These are phyloP conservation scores for Didymosphaeria variabile DNA, from an alignment of 2,329 filamentous ascomycete species.

Conservation along the genomic window DNA sequence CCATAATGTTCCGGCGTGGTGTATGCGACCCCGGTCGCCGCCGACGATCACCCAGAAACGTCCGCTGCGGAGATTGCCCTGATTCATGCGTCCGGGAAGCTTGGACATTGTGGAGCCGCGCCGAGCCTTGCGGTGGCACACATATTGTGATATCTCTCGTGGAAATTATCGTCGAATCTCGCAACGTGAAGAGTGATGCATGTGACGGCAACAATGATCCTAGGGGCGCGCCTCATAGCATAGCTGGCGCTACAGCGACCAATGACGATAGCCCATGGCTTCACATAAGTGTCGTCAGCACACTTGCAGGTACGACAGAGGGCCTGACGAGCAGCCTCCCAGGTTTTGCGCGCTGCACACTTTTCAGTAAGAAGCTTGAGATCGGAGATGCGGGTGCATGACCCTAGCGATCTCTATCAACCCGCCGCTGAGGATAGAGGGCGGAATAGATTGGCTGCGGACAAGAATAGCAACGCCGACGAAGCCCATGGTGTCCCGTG, in stretches of 20 bases:
- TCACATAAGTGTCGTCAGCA: conserved; percentile 13
- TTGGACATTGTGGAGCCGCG: conserved; percentile 41
- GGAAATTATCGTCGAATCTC: conserved; percentile 24
- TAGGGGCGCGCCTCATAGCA: conserved; percentile 1
- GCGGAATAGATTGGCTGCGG: conserved; percentile 30
- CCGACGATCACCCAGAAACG: conserved; percentile 49
- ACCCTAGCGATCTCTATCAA: conserved; percentile 36
- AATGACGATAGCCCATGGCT: conserved; percentile 10
- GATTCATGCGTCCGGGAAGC: conserved; percentile 31
- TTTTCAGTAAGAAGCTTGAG: conserved; percentile 33
- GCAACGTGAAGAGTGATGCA: conserved; percentile 11
- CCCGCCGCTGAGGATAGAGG: conserved; percentile 30
- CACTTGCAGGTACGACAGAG: conserved; percentile 19
- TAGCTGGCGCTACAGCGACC: conserved; percentile 15
- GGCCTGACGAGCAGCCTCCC: conserved; percentile 18
- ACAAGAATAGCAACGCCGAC: conserved; percentile 31
- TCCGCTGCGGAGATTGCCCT: conserved; percentile 40
- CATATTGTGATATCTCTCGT: conserved; percentile 28
- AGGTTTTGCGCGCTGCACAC: conserved; percentile 19
- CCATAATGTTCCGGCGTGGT: conserved; percentile 48
- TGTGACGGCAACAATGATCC: conserved; percentile 18
- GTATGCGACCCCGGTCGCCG: conserved; percentile 43
- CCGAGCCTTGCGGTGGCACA: conserved; percentile 36
- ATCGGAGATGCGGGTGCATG: conserved; percentile 41
- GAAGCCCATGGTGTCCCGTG: conserved; percentile 17